Evolutionary conservation across 352 stramenopile species (phyloP).

Genomic region (Phytophthora pisi): DNA sequence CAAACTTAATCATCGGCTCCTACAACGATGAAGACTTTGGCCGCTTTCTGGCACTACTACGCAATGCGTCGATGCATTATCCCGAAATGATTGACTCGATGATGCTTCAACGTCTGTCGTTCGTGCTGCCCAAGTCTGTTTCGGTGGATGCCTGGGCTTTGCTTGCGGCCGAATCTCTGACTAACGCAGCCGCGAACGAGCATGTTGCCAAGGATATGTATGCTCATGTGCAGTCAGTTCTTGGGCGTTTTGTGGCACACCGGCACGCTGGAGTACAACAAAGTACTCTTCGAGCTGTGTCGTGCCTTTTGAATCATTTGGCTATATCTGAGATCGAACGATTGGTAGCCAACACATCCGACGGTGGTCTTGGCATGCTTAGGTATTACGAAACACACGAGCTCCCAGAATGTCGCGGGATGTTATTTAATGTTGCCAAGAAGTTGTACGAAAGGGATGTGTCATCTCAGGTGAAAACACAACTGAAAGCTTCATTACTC

Average conservation of each 20-base stretch:
- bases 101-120: constrained; percentile 78
- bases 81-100: constrained; percentile 57
- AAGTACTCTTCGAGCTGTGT: constrained; percentile 47
- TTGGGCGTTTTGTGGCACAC: constrained; percentile 61
- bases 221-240: constrained; percentile 48
- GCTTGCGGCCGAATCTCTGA: constrained; percentile 50
- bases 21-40: constrained; percentile 74
- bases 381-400: constrained; percentile 42
- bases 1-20: constrained; percentile 48
- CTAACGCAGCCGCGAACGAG: constrained; percentile 49
- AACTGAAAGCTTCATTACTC: constrained; percentile 48
- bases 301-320: constrained; percentile 44
- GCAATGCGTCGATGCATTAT: constrained; percentile 68
- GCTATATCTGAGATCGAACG: constrained; percentile 26
- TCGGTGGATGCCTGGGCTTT: constrained; percentile 65
- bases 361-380: constrained; percentile 52
- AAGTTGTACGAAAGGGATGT: constrained; percentile 43
- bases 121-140: constrained; percentile 65
- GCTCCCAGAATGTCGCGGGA: constrained; percentile 39
- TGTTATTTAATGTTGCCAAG: constrained; percentile 52
- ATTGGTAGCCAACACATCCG: constrained; percentile 30
- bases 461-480: constrained; percentile 16
- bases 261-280: constrained; percentile 57
- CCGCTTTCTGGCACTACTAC: constrained; percentile 64
- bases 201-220: constrained; percentile 49